Percentiles rank a stretch among this genome's conserved stretches.
These are phyloP conservation scores for Ochetophila trinervis DNA, from an alignment of 306 rosid genomes.

Conservation along the genomic window DNA sequence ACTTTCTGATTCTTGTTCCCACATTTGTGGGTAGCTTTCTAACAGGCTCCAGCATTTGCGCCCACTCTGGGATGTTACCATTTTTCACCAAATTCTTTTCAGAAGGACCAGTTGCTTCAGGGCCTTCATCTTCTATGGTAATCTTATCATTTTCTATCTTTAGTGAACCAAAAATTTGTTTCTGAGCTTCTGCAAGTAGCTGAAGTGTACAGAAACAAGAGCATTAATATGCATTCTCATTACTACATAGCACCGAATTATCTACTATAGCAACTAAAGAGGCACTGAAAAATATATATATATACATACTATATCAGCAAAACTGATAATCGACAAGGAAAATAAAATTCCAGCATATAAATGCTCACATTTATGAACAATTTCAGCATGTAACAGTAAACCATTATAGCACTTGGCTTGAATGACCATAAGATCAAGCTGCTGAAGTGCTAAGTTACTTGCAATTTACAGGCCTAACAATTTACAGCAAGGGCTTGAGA, in stretches of 20 bases:
- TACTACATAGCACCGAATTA: constrained; percentile 12
- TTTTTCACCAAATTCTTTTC: constrained; percentile 45
- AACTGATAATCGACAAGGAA: too few species aligned
- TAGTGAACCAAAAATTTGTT: constrained; percentile 71
- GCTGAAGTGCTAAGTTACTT: too few species aligned
- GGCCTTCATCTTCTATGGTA: constrained; percentile 74
- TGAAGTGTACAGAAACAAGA: constrained; percentile 36
- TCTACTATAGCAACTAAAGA: not conserved
- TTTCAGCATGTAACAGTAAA: too few species aligned
- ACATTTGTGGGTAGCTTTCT: constrained; percentile 96
- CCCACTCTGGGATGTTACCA: constrained; percentile 86
- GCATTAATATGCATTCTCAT: constrained; percentile 16
- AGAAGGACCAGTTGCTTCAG: constrained; percentile 49
- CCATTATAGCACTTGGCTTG: too few species aligned
- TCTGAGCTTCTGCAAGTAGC: constrained; percentile 94
- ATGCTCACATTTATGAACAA: too few species aligned
- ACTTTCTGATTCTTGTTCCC: constrained; percentile 95
- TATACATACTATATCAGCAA: not conserved
- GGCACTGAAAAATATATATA: not conserved
- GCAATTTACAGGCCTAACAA: too few species aligned
- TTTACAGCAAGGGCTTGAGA: too few species aligned
- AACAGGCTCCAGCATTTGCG: constrained; percentile 84
- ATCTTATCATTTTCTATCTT: constrained; percentile 53
- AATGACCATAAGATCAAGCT: too few species aligned
- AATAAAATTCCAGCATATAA: too few species aligned